Conservation (phyloP, 208 protist species). For the Wallacemonas sp. region DNA sequence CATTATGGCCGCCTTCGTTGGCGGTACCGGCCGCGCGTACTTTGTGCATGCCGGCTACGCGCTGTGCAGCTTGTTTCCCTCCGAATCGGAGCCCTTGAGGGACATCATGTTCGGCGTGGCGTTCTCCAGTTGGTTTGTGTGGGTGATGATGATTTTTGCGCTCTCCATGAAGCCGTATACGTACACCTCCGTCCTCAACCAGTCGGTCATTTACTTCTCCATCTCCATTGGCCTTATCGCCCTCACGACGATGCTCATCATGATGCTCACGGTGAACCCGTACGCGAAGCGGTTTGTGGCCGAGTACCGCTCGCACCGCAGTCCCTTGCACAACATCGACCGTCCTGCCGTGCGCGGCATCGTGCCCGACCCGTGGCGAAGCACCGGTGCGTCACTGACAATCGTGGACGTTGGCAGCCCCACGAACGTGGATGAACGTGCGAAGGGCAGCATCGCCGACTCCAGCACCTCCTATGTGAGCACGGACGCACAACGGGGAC, state of each 20-base stretch:
- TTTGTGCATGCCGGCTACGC: constrained; percentile 92
- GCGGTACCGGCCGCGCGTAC: constrained; percentile 68
- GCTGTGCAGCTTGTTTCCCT: constrained; percentile 76
- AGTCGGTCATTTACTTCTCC: constrained; percentile 84
- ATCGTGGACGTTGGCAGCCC: background rate
- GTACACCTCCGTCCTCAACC: constrained; percentile 44
- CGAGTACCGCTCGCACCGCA: constrained; percentile 64
- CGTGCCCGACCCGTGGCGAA: background rate
- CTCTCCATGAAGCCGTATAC: constrained; percentile 54
- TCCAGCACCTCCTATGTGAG: background rate
- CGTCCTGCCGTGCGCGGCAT: constrained; percentile 17
- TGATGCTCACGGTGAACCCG: constrained; percentile 54
- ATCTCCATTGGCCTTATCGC: constrained; percentile 67
- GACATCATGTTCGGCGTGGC: constrained; percentile 74
- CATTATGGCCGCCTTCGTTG: constrained; percentile 67
- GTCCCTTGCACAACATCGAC: constrained; percentile 54
- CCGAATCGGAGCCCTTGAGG: constrained; percentile 58
- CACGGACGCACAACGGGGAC: background rate
- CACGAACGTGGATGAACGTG: constrained; percentile 4
- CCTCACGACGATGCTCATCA: constrained; percentile 35
- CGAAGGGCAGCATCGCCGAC: background rate
- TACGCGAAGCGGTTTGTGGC: constrained; percentile 66
- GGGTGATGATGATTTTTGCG: constrained; percentile 74
- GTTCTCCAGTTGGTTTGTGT: constrained; percentile 61
- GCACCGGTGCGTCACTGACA: background rate